These are phyloP conservation scores for Stachybotrys echinatus DNA, from an alignment of 2,329 filamentous ascomycete species.

Conservation along the genomic window DNA sequence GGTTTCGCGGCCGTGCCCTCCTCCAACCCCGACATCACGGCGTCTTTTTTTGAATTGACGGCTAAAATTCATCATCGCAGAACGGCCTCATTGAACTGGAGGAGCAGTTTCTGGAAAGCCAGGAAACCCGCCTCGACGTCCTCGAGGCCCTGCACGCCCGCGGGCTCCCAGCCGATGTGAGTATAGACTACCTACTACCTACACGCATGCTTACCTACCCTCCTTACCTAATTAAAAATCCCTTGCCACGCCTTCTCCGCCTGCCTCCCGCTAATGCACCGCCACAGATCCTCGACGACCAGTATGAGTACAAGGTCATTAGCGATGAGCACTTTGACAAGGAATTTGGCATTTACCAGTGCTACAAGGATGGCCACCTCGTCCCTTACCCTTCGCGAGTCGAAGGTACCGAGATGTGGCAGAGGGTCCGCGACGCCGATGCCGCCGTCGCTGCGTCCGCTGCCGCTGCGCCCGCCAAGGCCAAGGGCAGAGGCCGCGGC, in stretches of 20 bases:
- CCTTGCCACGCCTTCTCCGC: slow-evolving; percentile 5
- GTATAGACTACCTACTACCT: slow-evolving; percentile 15
- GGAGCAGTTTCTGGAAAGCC: slow-evolving; percentile 37
- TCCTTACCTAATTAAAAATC: too few relatives aligned
- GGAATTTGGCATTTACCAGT: slow-evolving; percentile 37
- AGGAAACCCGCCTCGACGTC: slow-evolving; percentile 40
- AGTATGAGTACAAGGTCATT: slow-evolving; percentile 40
- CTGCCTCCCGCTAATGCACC: slow-evolving; percentile 4
- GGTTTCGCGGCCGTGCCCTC: too few relatives aligned
- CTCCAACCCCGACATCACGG: too few relatives aligned
- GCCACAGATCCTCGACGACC: slow-evolving; percentile 33
- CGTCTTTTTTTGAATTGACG: slow-evolving; percentile 7
- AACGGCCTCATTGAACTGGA: slow-evolving; percentile 31
- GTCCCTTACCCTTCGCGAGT: slow-evolving; percentile 40
- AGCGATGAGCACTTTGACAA: slow-evolving; percentile 36
- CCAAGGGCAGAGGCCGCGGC: slow-evolving; percentile 26
- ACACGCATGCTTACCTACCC: too few relatives aligned
- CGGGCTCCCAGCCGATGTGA: slow-evolving; percentile 43
- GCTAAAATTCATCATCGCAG: slow-evolving; percentile 14
- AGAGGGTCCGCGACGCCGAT: slow-evolving; percentile 29
- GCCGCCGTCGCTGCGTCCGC: slow-evolving; percentile 26
- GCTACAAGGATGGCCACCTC: slow-evolving; percentile 33
- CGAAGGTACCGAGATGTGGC: slow-evolving; percentile 36
- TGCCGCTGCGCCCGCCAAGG: slow-evolving; percentile 19
- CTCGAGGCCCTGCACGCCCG: slow-evolving; percentile 37